Evolutionary conservation across 2,329 filamentous ascomycete species (phyloP).

Genomic region (Blumeria graminis): DNA sequence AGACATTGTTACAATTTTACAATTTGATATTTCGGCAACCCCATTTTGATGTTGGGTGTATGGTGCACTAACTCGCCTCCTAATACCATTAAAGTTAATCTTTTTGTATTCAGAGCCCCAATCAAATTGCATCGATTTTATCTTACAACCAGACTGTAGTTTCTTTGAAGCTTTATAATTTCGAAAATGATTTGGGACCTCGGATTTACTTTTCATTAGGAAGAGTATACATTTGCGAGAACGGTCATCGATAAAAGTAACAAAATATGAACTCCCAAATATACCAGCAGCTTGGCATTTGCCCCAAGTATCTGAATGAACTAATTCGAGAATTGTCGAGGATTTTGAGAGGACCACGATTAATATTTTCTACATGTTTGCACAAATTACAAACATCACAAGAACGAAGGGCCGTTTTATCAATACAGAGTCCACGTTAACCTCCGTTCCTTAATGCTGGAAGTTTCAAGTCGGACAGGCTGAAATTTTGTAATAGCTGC

Average conservation of each 20-base stretch:
- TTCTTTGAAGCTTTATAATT: background rate
- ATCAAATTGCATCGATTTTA: background rate
- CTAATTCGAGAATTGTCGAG: background rate
- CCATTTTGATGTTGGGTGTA: conserved; percentile 1
- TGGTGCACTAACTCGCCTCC: background rate
- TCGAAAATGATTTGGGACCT: background rate
- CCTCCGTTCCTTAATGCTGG: background rate
- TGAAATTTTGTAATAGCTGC: background rate
- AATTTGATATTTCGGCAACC: background rate
- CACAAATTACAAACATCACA: background rate
- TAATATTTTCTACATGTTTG: background rate
- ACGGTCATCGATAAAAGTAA: background rate
- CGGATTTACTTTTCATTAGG: background rate
- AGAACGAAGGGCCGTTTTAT: background rate
- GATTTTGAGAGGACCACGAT: background rate
- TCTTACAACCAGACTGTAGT: background rate
- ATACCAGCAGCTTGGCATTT: background rate
- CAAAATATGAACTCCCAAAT: background rate
- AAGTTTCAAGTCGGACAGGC: background rate
- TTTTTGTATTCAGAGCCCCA: background rate
- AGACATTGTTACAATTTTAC: background rate
- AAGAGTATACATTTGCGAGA: background rate
- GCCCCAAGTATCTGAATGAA: background rate
- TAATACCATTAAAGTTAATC: background rate
- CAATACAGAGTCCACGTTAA: background rate